Conservation (phyloP, 352 stramenopile genomes). For the Globisporangium emineosum region DNA sequence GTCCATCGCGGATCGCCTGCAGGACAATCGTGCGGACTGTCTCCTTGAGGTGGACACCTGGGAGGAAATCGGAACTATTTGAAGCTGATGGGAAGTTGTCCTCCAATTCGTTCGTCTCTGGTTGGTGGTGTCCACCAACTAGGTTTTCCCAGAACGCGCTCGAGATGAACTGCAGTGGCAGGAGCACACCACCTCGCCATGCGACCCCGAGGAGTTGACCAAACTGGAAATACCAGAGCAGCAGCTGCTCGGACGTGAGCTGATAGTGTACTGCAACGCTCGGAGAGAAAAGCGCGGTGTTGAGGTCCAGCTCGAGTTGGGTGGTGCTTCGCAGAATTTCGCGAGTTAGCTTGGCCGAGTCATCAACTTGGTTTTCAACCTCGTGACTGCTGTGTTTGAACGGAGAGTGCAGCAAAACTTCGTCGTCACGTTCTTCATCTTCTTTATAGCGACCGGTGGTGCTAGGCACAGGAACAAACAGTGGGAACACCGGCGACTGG, state of each 20-base stretch:
- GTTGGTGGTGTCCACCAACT: constrained; percentile 1
- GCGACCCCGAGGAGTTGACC: constrained; percentile 61
- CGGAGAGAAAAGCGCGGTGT: constrained; percentile 35
- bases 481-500: constrained; percentile 55
- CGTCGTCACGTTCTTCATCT: too few species aligned
- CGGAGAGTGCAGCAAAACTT: too few species aligned
- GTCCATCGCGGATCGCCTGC: constrained; percentile 44
- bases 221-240: constrained; percentile 56
- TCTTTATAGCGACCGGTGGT: background rate
- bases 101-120: background rate
- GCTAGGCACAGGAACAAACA: constrained; percentile 34
- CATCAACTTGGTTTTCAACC: background rate
- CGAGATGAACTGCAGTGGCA: constrained; percentile 57
- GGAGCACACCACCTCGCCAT: constrained; percentile 42
- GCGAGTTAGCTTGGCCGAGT: background rate
- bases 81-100: background rate
- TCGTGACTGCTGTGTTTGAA: background rate
- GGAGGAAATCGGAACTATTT: background rate
- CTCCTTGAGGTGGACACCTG: background rate
- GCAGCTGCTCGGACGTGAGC: constrained; percentile 23
- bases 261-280: constrained; percentile 16
- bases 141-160: constrained; percentile 41
- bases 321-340: background rate
- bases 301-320: constrained; percentile 45
- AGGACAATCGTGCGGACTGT: constrained; percentile 21